Percentiles rank a stretch among this genome's conserved stretches.
phyloP scores from a whole-genome alignment of 805 yeast genomes.

The Komagataella pseudopastoris region DNA sequence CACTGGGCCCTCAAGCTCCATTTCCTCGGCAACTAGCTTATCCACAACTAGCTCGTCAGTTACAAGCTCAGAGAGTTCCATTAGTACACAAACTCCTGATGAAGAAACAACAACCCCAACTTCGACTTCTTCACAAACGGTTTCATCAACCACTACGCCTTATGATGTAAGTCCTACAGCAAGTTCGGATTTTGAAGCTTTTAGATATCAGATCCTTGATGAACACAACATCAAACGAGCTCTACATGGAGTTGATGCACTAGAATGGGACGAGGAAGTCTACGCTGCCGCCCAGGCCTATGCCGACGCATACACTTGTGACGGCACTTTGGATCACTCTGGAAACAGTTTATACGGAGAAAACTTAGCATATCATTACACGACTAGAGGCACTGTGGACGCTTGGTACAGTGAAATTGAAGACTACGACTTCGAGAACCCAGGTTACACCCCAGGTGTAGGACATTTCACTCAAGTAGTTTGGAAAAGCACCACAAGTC shows the following conservation, averaged over 20 bases:
- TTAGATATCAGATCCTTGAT: slow-evolving; percentile 26
- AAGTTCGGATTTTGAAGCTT: slow-evolving; percentile 8
- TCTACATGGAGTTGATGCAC: slow-evolving; percentile 31
- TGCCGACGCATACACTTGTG: slow-evolving; percentile 42
- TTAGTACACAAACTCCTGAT: neutral
- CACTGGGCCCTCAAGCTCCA: too few species aligned
- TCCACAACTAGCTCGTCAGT: neutral
- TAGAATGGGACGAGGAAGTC: slow-evolving; percentile 44
- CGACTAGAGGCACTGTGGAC: slow-evolving; percentile 40
- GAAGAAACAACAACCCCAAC: slow-evolving; percentile 6
- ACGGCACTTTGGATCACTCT: slow-evolving; percentile 51
- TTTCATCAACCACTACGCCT: slow-evolving; percentile 9
- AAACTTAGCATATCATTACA: slow-evolving; percentile 60
- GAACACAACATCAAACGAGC: slow-evolving; percentile 54
- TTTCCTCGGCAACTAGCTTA: too few species aligned
- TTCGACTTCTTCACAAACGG: slow-evolving; percentile 4
- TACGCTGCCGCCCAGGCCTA: slow-evolving; percentile 44
- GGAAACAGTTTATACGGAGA: slow-evolving; percentile 53
- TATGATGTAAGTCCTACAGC: slow-evolving; percentile 8
- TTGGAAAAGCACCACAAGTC: slow-evolving; percentile 45
- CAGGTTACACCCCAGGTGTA: slow-evolving; percentile 35
- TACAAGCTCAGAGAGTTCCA: neutral
- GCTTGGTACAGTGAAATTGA: slow-evolving; percentile 65
- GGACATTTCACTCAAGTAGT: slow-evolving; percentile 73
- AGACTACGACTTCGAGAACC: slow-evolving; percentile 36